Evolutionary conservation across 495 filamentous ascomycete genomes (phyloP).

Genomic region (Penicillium atrosanguineum): DNA sequence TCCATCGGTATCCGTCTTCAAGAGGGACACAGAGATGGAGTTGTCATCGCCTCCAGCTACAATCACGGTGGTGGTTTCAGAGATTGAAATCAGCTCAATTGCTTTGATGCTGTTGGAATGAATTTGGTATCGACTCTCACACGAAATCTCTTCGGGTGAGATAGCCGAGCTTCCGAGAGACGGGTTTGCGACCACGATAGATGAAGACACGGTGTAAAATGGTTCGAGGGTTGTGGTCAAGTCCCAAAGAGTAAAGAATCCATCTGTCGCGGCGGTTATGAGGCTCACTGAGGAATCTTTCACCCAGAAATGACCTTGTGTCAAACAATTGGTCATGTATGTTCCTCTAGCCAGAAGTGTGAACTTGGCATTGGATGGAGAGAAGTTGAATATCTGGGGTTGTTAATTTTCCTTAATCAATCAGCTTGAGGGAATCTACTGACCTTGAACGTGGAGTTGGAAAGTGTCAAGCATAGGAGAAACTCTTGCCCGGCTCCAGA

Average conservation of each 20-base stretch:
- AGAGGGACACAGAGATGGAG: constrained; percentile 59
- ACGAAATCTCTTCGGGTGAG: constrained; percentile 25
- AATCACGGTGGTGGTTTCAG: constrained; percentile 45
- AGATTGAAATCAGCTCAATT: constrained; percentile 35
- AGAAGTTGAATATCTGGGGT: constrained; percentile 58
- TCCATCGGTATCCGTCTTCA: constrained; percentile 21
- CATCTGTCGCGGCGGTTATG: constrained; percentile 63
- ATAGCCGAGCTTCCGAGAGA: constrained; percentile 14
- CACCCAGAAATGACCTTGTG: constrained; percentile 59
- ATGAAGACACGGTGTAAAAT: constrained; percentile 28
- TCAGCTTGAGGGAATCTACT: constrained; percentile 1
- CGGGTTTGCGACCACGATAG: constrained; percentile 18
- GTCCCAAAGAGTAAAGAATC: constrained; percentile 56
- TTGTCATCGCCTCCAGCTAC: constrained; percentile 86
- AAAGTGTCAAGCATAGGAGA: constrained; percentile 66
- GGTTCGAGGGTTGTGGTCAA: constrained; percentile 32
- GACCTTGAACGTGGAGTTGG: constrained; percentile 72
- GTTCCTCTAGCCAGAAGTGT: constrained; percentile 51
- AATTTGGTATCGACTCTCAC: constrained; percentile 44
- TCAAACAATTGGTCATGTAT: constrained; percentile 81
- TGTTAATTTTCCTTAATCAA: background rate
- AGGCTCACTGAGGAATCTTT: constrained; percentile 30
- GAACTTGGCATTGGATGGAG: constrained; percentile 42
- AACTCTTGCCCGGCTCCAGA: constrained; percentile 25
- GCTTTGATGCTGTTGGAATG: constrained; percentile 78